phyloP scores from a whole-genome alignment of 2,329 filamentous ascomycete species.

The Phialophora tarda region DNA sequence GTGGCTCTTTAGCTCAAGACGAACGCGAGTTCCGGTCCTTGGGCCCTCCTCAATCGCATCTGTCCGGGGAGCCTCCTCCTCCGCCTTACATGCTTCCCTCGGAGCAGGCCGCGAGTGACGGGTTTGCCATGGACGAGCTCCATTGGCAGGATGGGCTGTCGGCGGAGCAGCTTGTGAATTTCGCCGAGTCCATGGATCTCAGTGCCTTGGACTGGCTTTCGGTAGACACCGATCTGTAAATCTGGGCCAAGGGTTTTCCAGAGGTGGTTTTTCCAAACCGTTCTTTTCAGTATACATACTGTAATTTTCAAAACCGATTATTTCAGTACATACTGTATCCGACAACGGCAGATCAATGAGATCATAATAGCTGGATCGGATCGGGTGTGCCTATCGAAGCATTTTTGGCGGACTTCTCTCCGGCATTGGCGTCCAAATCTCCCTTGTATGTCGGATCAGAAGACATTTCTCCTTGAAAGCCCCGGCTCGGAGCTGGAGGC shows the following conservation, averaged over 20 bases:
- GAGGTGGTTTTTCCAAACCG: too few relatives aligned
- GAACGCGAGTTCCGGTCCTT: background rate
- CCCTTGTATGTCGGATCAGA: background rate
- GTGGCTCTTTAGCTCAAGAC: background rate
- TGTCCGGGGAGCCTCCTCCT: background rate
- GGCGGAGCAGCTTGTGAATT: conserved; percentile 34
- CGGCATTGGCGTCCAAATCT: too few relatives aligned
- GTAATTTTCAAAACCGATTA: too few relatives aligned
- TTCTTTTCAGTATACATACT: background rate
- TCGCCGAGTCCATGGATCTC: conserved; percentile 37
- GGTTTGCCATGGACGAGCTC: conserved; percentile 23
- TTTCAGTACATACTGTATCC: too few relatives aligned
- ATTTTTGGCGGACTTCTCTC: background rate
- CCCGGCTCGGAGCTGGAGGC: background rate
- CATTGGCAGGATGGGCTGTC: conserved; percentile 32
- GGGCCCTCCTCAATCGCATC: background rate
- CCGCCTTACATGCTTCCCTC: conserved; percentile 19
- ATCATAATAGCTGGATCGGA: too few relatives aligned
- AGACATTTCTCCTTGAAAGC: background rate
- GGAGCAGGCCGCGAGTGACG: conserved; percentile 20
- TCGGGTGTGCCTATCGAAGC: too few relatives aligned
- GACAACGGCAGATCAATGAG: too few relatives aligned
- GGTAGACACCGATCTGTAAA: background rate
- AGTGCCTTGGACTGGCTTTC: conserved; percentile 34
- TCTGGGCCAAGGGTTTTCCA: background rate